Conservation (phyloP, 169 alveolate genomes). For the Babesia ovata region DNA sequence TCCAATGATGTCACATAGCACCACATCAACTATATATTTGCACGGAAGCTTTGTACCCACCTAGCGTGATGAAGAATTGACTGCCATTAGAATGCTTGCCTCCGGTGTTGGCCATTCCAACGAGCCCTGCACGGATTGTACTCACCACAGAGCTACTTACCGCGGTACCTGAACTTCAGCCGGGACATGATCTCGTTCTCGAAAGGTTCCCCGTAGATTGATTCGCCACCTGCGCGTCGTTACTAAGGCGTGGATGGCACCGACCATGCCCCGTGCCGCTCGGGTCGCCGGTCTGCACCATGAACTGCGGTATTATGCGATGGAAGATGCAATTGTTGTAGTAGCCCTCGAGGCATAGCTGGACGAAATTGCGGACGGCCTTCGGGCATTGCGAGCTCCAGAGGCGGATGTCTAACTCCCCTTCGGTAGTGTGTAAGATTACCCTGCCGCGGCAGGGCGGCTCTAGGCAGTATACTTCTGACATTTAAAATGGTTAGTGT, state of each 20-base stretch:
- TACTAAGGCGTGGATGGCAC: neutral
- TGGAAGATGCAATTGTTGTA: conserved; percentile 88
- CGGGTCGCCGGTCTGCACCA: conserved; percentile 90
- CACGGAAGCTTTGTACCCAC: neutral
- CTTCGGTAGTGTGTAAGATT: conserved; percentile 87
- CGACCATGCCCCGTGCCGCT: conserved; percentile 80
- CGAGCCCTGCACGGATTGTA: conserved; percentile 51
- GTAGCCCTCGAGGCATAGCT: conserved; percentile 88
- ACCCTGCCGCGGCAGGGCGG: conserved; percentile 92
- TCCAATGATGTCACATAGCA: neutral
- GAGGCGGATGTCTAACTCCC: conserved; percentile 89
- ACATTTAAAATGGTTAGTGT: conserved; percentile 67
- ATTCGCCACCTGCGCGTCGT: conserved; percentile 84
- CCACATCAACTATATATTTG: no score
- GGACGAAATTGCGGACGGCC: conserved; percentile 88
- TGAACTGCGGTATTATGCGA: conserved; percentile 86
- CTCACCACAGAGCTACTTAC: conserved; percentile 38
- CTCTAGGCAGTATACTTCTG: conserved; percentile 83
- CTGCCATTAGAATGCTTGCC: conserved; percentile 73
- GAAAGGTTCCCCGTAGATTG: conserved; percentile 90
- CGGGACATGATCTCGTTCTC: conserved; percentile 92
- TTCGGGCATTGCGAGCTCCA: conserved; percentile 90
- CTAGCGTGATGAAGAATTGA: conserved; percentile 90
- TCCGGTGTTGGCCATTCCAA: conserved; percentile 71
- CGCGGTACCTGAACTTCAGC: conserved; percentile 80